Conservation (phyloP, 179 eudicot genomes). For the Heliamphora pulchella region DNA sequence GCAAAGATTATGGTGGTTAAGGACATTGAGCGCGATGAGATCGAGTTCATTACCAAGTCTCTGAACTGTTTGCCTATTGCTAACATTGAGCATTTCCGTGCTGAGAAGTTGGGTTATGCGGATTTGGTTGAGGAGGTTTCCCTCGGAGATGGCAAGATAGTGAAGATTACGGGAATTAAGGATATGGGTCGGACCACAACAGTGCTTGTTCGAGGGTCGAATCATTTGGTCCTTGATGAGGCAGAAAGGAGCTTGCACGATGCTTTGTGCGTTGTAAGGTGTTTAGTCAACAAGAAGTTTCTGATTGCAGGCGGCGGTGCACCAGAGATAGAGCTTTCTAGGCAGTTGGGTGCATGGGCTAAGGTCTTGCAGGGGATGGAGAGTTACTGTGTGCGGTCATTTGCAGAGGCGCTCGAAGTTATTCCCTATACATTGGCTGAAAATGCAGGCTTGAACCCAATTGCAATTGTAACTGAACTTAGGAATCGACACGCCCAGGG, state of each 20-base stretch:
- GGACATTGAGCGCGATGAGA: slow-evolving; percentile 96
- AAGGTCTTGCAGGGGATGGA: slow-evolving; percentile 95
- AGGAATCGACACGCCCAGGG: slow-evolving; percentile 98
- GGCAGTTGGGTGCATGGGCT: slow-evolving; percentile 96
- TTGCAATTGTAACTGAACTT: slow-evolving; percentile 83
- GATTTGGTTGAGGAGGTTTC: slow-evolving; percentile 90
- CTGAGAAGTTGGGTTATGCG: slow-evolving; percentile 82
- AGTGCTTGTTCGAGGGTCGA: slow-evolving; percentile 85
- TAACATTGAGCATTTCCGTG: slow-evolving; percentile 84
- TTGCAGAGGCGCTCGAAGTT: slow-evolving; percentile 98
- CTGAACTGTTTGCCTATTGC: slow-evolving; percentile 88
- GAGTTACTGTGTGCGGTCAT: slow-evolving; percentile 70
- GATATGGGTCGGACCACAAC: slow-evolving; percentile 92
- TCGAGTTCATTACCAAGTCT: slow-evolving; percentile 95
- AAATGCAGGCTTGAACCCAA: slow-evolving; percentile 92
- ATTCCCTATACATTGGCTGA: slow-evolving; percentile 93
- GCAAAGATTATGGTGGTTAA: slow-evolving; percentile 89
- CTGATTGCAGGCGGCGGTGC: slow-evolving; percentile 98
- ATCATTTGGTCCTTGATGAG: slow-evolving; percentile 84
- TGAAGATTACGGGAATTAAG: slow-evolving; percentile 84
- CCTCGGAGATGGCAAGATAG: slow-evolving; percentile 80
- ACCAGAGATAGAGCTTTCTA: slow-evolving; percentile 89
- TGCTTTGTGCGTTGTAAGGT: slow-evolving; percentile 94
- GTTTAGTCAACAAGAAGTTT: slow-evolving; percentile 84
- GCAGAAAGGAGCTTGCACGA: slow-evolving; percentile 98